These are phyloP conservation scores for Leptosphaerulina australis DNA, from an alignment of 2,329 filamentous ascomycete genomes.

Conservation along the genomic window DNA sequence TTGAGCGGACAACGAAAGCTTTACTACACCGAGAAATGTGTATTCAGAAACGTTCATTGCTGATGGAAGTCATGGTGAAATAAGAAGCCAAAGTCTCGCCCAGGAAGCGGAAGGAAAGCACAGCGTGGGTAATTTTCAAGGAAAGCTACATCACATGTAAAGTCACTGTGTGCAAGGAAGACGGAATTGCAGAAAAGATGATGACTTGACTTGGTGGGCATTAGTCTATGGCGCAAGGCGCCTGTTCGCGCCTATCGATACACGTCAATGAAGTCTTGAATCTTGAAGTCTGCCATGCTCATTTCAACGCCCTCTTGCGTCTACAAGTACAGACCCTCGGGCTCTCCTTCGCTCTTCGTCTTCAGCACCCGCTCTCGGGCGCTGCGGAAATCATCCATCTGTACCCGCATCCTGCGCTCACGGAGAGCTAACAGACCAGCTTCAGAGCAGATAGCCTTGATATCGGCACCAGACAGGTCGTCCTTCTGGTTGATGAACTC, in stretches of 20 bases:
- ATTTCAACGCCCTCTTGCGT: not conserved
- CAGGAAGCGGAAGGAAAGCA: not conserved
- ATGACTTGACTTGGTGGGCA: constrained; percentile 1
- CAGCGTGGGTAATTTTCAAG: not conserved
- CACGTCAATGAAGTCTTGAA: constrained; percentile 19
- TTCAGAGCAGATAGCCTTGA: constrained; percentile 98
- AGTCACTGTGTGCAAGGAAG: too few relatives aligned
- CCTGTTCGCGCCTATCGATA: constrained; percentile 24
- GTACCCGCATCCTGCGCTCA: constrained; percentile 95
- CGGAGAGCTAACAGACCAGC: constrained; percentile 92
- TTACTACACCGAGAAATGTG: too few relatives aligned
- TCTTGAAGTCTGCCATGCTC: constrained; percentile 10
- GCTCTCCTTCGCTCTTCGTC: constrained; percentile 98
- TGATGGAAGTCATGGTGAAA: too few relatives aligned
- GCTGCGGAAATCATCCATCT: constrained; percentile 96
- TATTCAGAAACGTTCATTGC: too few relatives aligned
- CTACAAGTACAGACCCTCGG: constrained; percentile 98
- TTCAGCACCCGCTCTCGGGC: constrained; percentile 94
- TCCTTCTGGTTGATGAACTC: constrained; percentile 99
- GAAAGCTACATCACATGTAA: not conserved
- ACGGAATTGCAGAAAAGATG: not conserved
- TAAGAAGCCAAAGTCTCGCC: too few relatives aligned
- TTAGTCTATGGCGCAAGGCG: constrained; percentile 4
- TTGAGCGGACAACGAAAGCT: too few relatives aligned
- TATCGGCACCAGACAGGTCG: constrained; percentile 94